These are phyloP conservation scores for Eurotiales sp. DNA, from an alignment of 2,329 filamentous ascomycete species.

Conservation along the genomic window DNA sequence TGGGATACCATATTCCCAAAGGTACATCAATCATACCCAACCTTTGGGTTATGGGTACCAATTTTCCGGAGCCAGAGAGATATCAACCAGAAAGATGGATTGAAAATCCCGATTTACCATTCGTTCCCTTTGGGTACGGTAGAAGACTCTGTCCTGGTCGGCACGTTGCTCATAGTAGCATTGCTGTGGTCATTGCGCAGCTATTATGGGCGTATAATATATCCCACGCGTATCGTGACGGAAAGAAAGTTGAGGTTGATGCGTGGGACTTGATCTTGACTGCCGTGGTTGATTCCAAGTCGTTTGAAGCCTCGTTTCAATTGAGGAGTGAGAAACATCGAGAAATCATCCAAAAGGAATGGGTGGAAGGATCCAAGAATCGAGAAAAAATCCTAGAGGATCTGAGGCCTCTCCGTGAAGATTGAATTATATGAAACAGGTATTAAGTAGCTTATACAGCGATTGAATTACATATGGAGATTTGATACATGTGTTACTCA, in stretches of 20 bases:
- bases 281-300: neutral
- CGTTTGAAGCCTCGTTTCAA: neutral
- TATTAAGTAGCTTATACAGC: no score
- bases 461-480: no score
- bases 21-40: constrained; percentile 40
- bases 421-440: neutral
- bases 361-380: neutral
- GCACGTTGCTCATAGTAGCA: constrained; percentile 27
- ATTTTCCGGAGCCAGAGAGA: constrained; percentile 31
- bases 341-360: neutral
- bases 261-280: neutral
- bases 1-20: constrained; percentile 55
- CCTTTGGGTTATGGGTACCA: neutral
- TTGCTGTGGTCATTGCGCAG: constrained; percentile 55
- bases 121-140: constrained; percentile 56
- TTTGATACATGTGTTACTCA: no score
- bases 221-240: constrained; percentile 19
- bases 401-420: neutral
- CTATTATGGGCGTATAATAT: constrained; percentile 45
- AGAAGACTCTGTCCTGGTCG: constrained; percentile 44
- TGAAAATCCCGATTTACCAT: constrained; percentile 47
- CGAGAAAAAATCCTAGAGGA: neutral
- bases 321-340: neutral
- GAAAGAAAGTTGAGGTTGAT: constrained; percentile 1
- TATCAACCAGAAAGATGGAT: constrained; percentile 33